Conservation (phyloP, 305 asterid species). For the Solanum hybrid region DNA sequence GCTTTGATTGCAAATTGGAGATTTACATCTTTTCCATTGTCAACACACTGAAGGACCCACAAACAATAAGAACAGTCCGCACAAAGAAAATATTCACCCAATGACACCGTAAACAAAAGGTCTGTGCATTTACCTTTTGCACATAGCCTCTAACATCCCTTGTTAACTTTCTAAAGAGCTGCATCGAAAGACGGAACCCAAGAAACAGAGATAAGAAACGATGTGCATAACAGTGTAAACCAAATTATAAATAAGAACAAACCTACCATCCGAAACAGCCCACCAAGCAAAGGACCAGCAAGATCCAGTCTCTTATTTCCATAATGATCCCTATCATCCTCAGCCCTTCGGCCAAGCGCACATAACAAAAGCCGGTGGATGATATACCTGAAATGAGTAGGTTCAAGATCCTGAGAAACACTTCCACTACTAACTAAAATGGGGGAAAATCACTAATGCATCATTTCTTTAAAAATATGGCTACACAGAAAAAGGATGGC, state of each 20-base stretch:
- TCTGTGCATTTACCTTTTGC: slow-evolving; percentile 58
- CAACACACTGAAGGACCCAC: slow-evolving; percentile 60
- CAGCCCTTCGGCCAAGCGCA: slow-evolving; percentile 92
- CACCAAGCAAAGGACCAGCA: slow-evolving; percentile 97
- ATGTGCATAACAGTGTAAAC: background rate
- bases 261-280: slow-evolving; percentile 89
- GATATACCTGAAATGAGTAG: slow-evolving; percentile 51
- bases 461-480: background rate
- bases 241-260: slow-evolving; percentile 5
- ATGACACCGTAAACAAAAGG: background rate
- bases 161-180: slow-evolving; percentile 93
- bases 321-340: slow-evolving; percentile 96
- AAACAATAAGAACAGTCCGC: slow-evolving; percentile 10
- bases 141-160: slow-evolving; percentile 95
- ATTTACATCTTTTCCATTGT: slow-evolving; percentile 97
- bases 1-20: slow-evolving; percentile 97
- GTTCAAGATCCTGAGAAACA: slow-evolving; percentile 6
- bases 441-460: background rate
- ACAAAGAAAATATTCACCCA: background rate
- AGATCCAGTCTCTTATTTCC: slow-evolving; percentile 97
- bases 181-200: slow-evolving; percentile 26
- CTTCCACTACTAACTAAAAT: slow-evolving; percentile 2
- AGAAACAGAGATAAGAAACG: background rate
- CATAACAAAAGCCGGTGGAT: slow-evolving; percentile 88
- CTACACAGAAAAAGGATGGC: slow-evolving; percentile 2